A percentile compares a stretch with the other conserved stretches of the same genome.
These are phyloP conservation scores for Exidia glandulosa DNA, from an alignment of 768 basidiomycete genomes.

Conservation along the genomic window DNA sequence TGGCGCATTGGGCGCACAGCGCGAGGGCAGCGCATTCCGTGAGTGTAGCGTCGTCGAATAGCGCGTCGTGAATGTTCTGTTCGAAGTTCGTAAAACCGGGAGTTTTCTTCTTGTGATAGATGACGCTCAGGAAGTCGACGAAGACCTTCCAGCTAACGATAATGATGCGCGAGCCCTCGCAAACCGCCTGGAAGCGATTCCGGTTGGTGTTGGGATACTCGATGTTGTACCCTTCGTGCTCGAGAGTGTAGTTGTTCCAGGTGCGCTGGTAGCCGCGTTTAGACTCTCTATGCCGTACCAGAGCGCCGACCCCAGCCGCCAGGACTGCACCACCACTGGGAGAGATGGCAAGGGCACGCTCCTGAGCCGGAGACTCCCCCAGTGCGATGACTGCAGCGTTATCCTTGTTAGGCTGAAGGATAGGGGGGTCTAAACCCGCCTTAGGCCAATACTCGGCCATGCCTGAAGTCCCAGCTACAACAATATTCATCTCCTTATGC, in stretches of 20 bases:
- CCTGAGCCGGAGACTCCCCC: neutral
- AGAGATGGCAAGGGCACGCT: neutral
- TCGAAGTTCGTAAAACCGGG: constrained; percentile 25
- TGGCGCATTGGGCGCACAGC: neutral
- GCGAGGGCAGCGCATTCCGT: neutral
- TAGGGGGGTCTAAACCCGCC: neutral
- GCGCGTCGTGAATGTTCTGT: constrained; percentile 17
- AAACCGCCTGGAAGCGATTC: constrained; percentile 22
- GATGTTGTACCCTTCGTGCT: constrained; percentile 10
- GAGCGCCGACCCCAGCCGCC: neutral
- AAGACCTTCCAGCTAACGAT: constrained; percentile 14
- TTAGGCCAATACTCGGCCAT: neutral
- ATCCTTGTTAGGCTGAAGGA: neutral
- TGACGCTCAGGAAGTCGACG: constrained; percentile 17
- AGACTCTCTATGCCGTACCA: neutral
- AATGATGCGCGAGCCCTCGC: constrained; percentile 17
- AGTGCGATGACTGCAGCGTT: neutral
- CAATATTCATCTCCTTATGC: constrained; percentile 1
- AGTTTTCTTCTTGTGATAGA: constrained; percentile 20
- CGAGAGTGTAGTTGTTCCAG: constrained; percentile 14
- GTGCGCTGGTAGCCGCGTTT: constrained; percentile 17
- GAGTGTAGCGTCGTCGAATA: constrained; percentile 8
- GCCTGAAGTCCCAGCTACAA: neutral
- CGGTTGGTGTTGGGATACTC: constrained; percentile 27
- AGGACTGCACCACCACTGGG: neutral